phyloP scores from a whole-genome alignment of 2,329 filamentous ascomycete genomes.

The Neocucurbitaria cava region DNA sequence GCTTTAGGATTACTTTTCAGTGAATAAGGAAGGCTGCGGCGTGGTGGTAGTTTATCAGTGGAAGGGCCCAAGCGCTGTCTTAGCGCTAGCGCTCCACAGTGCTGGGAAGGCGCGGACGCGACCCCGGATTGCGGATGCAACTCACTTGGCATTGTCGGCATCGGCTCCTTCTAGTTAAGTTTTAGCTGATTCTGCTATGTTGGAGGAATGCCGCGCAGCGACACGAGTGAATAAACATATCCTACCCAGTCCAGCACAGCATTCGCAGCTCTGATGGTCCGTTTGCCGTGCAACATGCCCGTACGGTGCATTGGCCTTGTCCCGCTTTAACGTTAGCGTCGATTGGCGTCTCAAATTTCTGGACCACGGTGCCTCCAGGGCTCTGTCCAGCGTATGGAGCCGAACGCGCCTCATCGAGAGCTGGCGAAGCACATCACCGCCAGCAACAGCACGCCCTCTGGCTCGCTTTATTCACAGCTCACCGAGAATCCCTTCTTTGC shows the following conservation, averaged over 20 bases:
- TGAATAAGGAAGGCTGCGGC: conserved; percentile 11
- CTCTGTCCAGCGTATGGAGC: conserved; percentile 38
- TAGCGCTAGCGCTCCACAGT: conserved; percentile 27
- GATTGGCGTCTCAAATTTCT: conserved; percentile 20
- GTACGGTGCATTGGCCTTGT: conserved; percentile 13
- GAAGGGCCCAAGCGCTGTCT: conserved; percentile 26
- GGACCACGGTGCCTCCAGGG: conserved; percentile 7
- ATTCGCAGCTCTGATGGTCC: conserved; percentile 1
- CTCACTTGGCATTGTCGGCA: not conserved
- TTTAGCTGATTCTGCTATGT: not conserved
- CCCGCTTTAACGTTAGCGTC: conserved; percentile 27
- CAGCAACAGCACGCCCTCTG: conserved; percentile 41
- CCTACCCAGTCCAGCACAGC: not conserved
- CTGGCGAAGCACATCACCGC: conserved; percentile 46
- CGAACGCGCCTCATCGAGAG: conserved; percentile 47
- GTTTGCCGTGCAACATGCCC: conserved; percentile 8
- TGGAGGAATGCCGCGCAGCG: not conserved
- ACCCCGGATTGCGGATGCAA: conserved; percentile 18
- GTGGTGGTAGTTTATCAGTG: conserved; percentile 24
- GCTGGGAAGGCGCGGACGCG: conserved; percentile 25
- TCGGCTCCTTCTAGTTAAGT: not conserved
- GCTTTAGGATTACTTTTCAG: conserved; percentile 7
- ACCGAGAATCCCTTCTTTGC: conserved; percentile 62
- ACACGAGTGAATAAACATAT: not conserved
- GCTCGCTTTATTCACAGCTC: conserved; percentile 54